These are phyloP conservation scores for Pelargonium cotyledonis DNA, from an alignment of 441 rosid species.

Conservation along the genomic window DNA sequence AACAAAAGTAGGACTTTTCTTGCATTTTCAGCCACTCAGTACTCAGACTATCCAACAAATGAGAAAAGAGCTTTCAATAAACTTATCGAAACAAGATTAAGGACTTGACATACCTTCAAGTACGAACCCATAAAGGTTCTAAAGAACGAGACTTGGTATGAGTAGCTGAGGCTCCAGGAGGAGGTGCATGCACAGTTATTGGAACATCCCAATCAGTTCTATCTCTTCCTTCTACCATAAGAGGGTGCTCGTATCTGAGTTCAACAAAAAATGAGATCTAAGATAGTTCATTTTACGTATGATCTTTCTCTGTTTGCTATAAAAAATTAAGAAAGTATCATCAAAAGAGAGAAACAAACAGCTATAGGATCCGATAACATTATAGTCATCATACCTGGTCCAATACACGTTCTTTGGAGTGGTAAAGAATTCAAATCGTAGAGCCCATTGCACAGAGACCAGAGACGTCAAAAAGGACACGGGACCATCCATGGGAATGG, in stretches of 20 bases:
- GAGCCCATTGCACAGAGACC: slow-evolving; percentile 81
- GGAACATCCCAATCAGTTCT: slow-evolving; percentile 93
- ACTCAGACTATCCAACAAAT: background rate
- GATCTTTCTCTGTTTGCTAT: background rate
- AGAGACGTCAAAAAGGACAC: slow-evolving; percentile 86
- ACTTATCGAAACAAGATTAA: background rate
- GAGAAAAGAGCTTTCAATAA: background rate
- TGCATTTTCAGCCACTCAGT: background rate
- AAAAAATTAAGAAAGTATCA: background rate
- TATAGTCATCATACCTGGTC: slow-evolving; percentile 49
- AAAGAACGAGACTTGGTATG: slow-evolving; percentile 46
- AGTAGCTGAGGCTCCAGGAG: slow-evolving; percentile 47
- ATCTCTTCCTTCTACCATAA: slow-evolving; percentile 68
- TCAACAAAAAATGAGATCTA: slow-evolving; percentile 13
- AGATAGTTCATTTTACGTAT: background rate
- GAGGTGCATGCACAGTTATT: slow-evolving; percentile 79
- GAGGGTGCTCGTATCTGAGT: slow-evolving; percentile 86
- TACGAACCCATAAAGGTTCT: slow-evolving; percentile 71
- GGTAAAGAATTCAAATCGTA: slow-evolving; percentile 82
- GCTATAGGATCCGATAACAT: slow-evolving; percentile 3
- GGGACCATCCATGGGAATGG: slow-evolving; percentile 90
- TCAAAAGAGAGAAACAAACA: slow-evolving; percentile 3
- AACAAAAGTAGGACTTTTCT: background rate
- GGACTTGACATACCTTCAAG: slow-evolving; percentile 23
- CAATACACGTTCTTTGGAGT: slow-evolving; percentile 80